Evolutionary conservation across 2,329 filamentous ascomycete genomes (phyloP).

Genomic region (Coniochaeta sp.): DNA sequence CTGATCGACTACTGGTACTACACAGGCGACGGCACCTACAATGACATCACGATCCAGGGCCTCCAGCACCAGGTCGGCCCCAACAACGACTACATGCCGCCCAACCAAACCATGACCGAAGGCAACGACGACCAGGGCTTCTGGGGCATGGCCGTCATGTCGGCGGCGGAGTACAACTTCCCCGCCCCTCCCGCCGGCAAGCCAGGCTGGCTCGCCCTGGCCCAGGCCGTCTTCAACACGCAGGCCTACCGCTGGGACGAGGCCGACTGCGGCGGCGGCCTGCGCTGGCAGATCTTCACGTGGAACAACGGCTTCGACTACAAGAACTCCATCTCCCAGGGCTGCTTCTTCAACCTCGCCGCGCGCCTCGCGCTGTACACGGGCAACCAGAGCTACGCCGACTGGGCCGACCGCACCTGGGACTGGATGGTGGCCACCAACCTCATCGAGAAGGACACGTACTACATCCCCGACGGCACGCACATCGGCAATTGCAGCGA

Average conservation of each 20-base stretch:
- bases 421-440: slow-evolving; percentile 52
- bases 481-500: slow-evolving; percentile 37
- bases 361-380: slow-evolving; percentile 44
- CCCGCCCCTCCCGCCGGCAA: slow-evolving; percentile 44
- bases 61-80: slow-evolving; percentile 66
- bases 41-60: slow-evolving; percentile 56
- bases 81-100: slow-evolving; percentile 66
- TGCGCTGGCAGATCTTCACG: slow-evolving; percentile 75
- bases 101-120: slow-evolving; percentile 57
- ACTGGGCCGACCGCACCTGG: slow-evolving; percentile 67
- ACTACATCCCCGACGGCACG: slow-evolving; percentile 47
- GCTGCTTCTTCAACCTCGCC: slow-evolving; percentile 4
- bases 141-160: slow-evolving; percentile 62
- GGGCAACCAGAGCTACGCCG: slow-evolving; percentile 63
- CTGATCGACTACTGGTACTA: slow-evolving; percentile 78
- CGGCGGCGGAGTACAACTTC: slow-evolving; percentile 60
- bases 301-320: slow-evolving; percentile 64
- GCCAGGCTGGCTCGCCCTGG: slow-evolving; percentile 61
- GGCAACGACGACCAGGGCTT: slow-evolving; percentile 69
- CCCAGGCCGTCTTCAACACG: slow-evolving; percentile 57
- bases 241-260: slow-evolving; percentile 66
- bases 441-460: slow-evolving; percentile 47
- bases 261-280: slow-evolving; percentile 57
- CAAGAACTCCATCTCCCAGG: slow-evolving; percentile 6
- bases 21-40: slow-evolving; percentile 65